Base-by-base conservation (phyloP, 352 stramenopile genomes). In the Phytophthora meadii region DNA sequence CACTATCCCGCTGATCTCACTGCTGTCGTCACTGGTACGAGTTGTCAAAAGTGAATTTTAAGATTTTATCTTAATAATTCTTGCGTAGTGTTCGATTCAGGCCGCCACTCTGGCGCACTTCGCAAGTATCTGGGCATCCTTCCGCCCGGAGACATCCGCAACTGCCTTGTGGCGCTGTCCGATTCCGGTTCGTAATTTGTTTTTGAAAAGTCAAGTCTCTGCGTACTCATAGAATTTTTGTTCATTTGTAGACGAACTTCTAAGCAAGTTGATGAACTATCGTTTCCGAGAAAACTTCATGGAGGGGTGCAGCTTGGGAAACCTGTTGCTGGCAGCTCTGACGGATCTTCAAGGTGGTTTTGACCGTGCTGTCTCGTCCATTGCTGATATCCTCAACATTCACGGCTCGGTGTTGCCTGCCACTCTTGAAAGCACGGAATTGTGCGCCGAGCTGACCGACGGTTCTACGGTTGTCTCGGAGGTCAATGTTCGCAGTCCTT, bases 231-330 rank as follows among this genome's bases (percentile, higher is more conserved):
- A 4, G 37, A 42, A 4, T 36, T 39, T 64, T 3, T 42, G n/a
- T 45, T 47, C 24, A 10, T 59, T 9, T 42, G 14, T 56, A 90
- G 84, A 93, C 55, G 85, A 94, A 45, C 76, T 95, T 17, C 82
- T 95, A 72, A 88, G 87, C 72, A 90, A 95, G 67, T 60, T 95
- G 44, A 95, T 95, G 87, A 94, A 95, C 63, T 94, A 94, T 57
- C 82, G 87, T 5, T 95, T 95, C 62, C 87, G 86, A 42, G 85
- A 94, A 47, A 92, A 94, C 64, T 95, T 92, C 60, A 92, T 95
- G 81, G 87, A 95, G 46, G 87, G 87, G 15, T 92, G 84, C 56
- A 95, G 87, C 49, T 76, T 95, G 22, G 87, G 87, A 1, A 95
- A 95, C 40, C 54, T 95, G 44, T 53, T 95, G 25, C 67, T 95